A percentile compares a stretch with the other conserved stretches of the same genome.
Conservation (phyloP, 805 yeast species). For the Brettanomyces custersianus region DNA sequence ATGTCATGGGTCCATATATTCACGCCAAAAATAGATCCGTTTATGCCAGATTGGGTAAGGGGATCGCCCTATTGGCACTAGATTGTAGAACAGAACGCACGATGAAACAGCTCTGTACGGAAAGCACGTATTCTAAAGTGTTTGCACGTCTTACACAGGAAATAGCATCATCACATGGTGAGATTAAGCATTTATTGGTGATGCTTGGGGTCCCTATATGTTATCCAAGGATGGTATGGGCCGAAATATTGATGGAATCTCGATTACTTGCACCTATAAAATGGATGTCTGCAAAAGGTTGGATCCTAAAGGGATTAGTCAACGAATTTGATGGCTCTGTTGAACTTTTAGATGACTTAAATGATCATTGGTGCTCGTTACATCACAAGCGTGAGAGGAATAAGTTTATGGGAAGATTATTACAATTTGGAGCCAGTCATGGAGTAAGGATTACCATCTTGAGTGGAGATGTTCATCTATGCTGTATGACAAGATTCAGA, state of each 20-base stretch:
- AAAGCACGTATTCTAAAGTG: conserved; percentile 46
- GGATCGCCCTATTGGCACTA: conserved; percentile 64
- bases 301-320: conserved; percentile 62
- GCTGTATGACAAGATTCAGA: conserved; percentile 71
- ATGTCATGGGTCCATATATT: conserved; percentile 58
- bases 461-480: conserved; percentile 90
- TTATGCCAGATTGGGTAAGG: conserved; percentile 66
- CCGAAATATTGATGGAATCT: conserved; percentile 67
- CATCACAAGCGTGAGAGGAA: conserved; percentile 86
- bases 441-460: conserved; percentile 75
- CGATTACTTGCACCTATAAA: conserved; percentile 54
- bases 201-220: conserved; percentile 93
- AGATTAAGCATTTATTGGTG: conserved; percentile 67
- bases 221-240: conserved; percentile 89
- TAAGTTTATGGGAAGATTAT: conserved; percentile 47
- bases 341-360: conserved; percentile 85
- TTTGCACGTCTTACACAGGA: conserved; percentile 57
- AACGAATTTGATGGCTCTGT: conserved; percentile 90
- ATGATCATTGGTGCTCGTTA: conserved; percentile 94
- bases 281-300: conserved; percentile 49
- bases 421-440: conserved; percentile 52
- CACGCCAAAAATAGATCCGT: conserved; percentile 56
- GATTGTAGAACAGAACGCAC: conserved; percentile 93
- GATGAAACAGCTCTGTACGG: conserved; percentile 43
- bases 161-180: conserved; percentile 36